Evolutionary conservation across 192 early-diverging fungal species (phyloP).

Genomic region (Backusella morwellensis): DNA sequence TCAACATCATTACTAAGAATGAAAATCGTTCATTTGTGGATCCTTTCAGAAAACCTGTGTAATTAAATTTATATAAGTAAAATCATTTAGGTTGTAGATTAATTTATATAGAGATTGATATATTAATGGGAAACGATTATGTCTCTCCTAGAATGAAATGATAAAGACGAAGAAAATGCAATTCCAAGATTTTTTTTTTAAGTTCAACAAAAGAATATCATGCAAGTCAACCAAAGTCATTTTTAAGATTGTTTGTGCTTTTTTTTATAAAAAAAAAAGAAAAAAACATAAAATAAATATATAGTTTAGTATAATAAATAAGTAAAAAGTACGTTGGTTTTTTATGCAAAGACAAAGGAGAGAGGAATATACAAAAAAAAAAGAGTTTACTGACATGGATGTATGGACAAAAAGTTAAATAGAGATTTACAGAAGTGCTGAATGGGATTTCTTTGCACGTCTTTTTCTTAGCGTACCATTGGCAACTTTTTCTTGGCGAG

Average conservation of each 20-base stretch:
- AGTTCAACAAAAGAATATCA: no score
- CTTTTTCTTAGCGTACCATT: slow-evolving; percentile 54
- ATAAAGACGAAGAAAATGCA: no score
- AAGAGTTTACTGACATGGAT: background rate
- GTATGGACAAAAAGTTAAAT: background rate
- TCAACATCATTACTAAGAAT: no score
- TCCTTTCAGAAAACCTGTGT: background rate
- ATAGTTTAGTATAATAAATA: background rate
- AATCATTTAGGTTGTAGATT: background rate
- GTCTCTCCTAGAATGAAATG: background rate
- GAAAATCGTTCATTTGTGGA: no score
- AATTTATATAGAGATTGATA: background rate
- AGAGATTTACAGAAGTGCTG: background rate
- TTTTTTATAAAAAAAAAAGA: background rate
- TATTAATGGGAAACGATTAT: background rate
- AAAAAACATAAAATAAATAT: background rate
- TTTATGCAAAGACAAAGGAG: background rate
- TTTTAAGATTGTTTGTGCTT: no score
- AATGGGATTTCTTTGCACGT: slow-evolving; percentile 16
- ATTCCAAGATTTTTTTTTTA: background rate
- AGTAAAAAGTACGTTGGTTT: background rate
- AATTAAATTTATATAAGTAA: background rate
- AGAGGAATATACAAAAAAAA: background rate
- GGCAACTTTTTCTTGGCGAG: slow-evolving; percentile 65
- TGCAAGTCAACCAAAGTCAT: no score